phyloP scores from a whole-genome alignment of 495 filamentous ascomycete species.

The Oleoguttula mirabilis region DNA sequence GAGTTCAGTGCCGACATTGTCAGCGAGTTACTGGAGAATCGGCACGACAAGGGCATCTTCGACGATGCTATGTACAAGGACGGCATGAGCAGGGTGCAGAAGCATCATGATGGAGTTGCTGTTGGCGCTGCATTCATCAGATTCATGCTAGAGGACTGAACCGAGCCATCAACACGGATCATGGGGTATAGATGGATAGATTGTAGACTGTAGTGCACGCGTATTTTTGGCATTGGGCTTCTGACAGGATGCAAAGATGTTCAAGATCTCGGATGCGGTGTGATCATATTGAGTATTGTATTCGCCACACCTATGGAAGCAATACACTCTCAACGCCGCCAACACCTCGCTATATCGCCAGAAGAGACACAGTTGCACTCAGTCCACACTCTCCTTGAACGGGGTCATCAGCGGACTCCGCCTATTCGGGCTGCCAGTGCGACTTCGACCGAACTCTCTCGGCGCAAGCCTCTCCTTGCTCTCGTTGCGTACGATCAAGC shows the following conservation, averaged over 20 bases:
- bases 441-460: constrained; percentile 43
- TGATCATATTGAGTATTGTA: no score
- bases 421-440: constrained; percentile 52
- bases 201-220: no score
- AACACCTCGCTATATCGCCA: constrained; percentile 16
- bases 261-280: no score
- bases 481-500: constrained; percentile 66
- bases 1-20: constrained; percentile 74
- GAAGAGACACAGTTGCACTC: constrained; percentile 4
- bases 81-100: constrained; percentile 50
- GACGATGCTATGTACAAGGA: constrained; percentile 49
- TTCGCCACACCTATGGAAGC: no score
- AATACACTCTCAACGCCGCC: no score
- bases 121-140: constrained; percentile 59
- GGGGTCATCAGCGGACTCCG: constrained; percentile 52
- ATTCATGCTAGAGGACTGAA: constrained; percentile 49
- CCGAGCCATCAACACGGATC: no score
- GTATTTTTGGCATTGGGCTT: no score
- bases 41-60: constrained; percentile 55
- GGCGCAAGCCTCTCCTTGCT: constrained; percentile 57
- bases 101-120: constrained; percentile 61
- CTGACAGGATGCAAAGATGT: no score
- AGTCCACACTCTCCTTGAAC: constrained; percentile 31
- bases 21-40: constrained; percentile 48
- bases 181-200: no score